Base-by-base conservation (phyloP, 1,284 basidiomycete species). In the Peniophora sp. region DNA sequence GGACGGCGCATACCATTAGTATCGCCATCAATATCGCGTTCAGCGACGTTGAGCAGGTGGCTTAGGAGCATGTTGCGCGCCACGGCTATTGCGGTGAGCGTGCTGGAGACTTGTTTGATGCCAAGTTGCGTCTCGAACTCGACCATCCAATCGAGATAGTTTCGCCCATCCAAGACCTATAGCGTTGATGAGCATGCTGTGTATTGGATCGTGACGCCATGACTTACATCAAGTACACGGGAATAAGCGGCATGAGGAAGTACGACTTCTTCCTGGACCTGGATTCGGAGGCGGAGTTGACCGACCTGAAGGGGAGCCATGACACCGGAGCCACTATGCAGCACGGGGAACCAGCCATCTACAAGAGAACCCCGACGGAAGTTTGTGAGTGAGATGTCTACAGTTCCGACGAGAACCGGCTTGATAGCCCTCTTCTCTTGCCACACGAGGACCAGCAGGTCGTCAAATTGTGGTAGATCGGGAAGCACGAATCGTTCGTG, bases 271-370 rank as follows among this genome's bases (percentile, higher is more conserved):
- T 92, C 90, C 51, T 87, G 79, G 9, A 92, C 79, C 53, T 75
- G 72, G 48, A 91, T 65, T 58, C 81, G 84, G 60, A 92, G 65
- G 49, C 81, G 76, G 48, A 92, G 66, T 56, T 92, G 88, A 32
- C 89, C 89, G 3, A 81, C 74, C 60, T 85, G 83, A 43, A 78
- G 62, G 56, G 80, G 75, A 32, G 71, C 71, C 22, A 72, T 68
- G 36, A 72, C 63, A 2, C 72, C 65, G 47, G 69, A 74, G 35
- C 70, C 65, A 5, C 19, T n/a, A 45, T 78, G 72, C 50, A 86
- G 66, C 16, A 90, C 77, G n/a, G 88, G 85, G 65, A 83, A 91
- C 87, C 87, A 92, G 9, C 87, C 89, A 59, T 92, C 89, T 12
- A 89, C 73, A 8, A 69, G 63, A 57, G 89, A 85, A 16, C 83